Base-by-base conservation (phyloP, 441 rosid genomes). In the Adansonia gregorii region DNA sequence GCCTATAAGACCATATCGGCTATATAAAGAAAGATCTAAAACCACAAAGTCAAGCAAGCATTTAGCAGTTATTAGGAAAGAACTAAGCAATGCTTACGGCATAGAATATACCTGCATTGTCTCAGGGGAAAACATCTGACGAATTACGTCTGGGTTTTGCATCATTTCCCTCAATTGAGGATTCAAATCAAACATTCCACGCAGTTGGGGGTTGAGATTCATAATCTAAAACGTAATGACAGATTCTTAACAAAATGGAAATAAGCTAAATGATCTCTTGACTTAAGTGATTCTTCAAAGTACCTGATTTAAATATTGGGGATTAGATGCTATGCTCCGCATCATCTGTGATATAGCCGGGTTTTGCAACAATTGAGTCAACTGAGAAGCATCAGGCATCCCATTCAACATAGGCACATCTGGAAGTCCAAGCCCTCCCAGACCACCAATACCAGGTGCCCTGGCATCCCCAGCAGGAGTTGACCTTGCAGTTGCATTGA, bases 101-200 rank as follows among this genome's bases (percentile, higher is more conserved):
- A 65, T 39, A 56, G 41, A 67, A 74, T 73, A 63, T 58, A 90
- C 94, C 91, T 90, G 94, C 85, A 90, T 86, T 79, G 84, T 85
- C 87, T 88, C 94, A 0, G 92, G 92, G 35, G 89, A 86, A 75
- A 89, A 88, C 78, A 90, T 81, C 83, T 87, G 94, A 65, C 89
- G 94, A 73, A 87, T 84, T 78, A 88, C 81, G 77, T 90, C 94
- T 35, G 89, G 94, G 76, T 90, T 90, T 83, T 90, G 94, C 92
- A 87, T 82, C 92, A 90, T 90, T 83, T 90, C 94, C 80, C 94
- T 87, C 85, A 88, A 31, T 83, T 90, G 94, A 79, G 92, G 92
- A 83, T 90, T 90, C 79, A 80, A 60, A 80, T 88, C 90, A 52
- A 86, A 78, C 89, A 90, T 82, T 77, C 76, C 80, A 60, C 89